phyloP scores from a whole-genome alignment of 1,284 basidiomycete genomes.

The Heterobasidion parviporum region DNA sequence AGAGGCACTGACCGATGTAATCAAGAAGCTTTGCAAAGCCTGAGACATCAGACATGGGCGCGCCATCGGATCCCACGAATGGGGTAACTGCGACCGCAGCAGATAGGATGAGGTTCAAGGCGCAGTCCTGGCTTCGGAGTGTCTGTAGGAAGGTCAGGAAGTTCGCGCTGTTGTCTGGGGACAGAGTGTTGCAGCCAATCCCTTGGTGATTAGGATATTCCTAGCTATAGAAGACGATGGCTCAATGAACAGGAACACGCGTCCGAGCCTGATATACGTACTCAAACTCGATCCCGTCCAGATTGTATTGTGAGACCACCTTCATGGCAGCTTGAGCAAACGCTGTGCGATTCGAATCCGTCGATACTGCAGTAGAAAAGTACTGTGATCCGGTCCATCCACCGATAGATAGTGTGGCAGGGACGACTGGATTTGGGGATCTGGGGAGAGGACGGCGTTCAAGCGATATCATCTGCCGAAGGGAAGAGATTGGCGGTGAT shows the following conservation, averaged over 20 bases:
- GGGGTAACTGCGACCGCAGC: constrained; percentile 49
- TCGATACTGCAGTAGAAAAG: constrained; percentile 72
- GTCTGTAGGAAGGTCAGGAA: constrained; percentile 45
- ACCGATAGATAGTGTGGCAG: constrained; percentile 75
- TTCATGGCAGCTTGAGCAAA: constrained; percentile 61
- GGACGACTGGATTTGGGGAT: too few relatives aligned
- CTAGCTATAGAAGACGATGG: constrained; percentile 49
- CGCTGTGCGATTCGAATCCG: constrained; percentile 47
- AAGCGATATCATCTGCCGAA: too few relatives aligned
- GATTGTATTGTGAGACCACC: constrained; percentile 54
- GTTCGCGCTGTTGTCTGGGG: constrained; percentile 53
- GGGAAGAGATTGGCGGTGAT: too few relatives aligned
- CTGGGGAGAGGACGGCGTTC: too few relatives aligned
- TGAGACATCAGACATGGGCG: constrained; percentile 46
- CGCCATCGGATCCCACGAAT: constrained; percentile 43
- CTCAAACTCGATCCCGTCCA: constrained; percentile 88
- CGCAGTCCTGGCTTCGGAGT: constrained; percentile 28
- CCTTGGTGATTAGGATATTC: constrained; percentile 70
- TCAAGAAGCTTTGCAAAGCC: constrained; percentile 54
- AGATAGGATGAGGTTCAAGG: constrained; percentile 37
- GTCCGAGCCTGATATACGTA: constrained; percentile 24
- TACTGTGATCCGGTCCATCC: constrained; percentile 79
- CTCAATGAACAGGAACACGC: not conserved
- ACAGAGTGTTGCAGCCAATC: constrained; percentile 59
- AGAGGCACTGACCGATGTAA: constrained; percentile 35